Percentiles rank a stretch among this genome's conserved stretches.
Evolutionary conservation across 2,329 filamentous ascomycete species (phyloP).

Genomic region (Diaporthe sp.): DNA sequence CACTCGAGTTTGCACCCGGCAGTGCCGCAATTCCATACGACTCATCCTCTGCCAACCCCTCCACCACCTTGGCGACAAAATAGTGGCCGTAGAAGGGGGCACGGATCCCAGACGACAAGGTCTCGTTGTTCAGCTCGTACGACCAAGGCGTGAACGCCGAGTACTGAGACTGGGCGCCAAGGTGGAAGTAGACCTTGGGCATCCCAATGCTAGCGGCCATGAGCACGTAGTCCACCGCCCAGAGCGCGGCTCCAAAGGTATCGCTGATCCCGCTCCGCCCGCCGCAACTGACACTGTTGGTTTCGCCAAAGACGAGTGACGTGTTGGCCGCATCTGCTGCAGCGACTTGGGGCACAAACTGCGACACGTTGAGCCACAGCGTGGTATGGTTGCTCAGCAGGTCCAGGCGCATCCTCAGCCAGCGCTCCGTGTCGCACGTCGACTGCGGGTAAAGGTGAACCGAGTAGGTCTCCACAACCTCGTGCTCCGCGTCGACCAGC

Average conservation of each 20-base stretch:
- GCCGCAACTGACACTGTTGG: slow-evolving; percentile 58
- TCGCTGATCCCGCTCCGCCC: slow-evolving; percentile 58
- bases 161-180: slow-evolving; percentile 40
- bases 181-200: slow-evolving; percentile 59
- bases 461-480: slow-evolving; percentile 45
- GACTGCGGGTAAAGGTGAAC: slow-evolving; percentile 54
- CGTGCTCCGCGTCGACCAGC: slow-evolving; percentile 39
- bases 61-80: slow-evolving; percentile 50
- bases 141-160: slow-evolving; percentile 41
- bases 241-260: slow-evolving; percentile 64
- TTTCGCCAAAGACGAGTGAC: slow-evolving; percentile 61
- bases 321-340: slow-evolving; percentile 52
- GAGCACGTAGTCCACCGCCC: slow-evolving; percentile 62
- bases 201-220: slow-evolving; percentile 53
- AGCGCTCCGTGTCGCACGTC: slow-evolving; percentile 47
- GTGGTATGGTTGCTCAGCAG: slow-evolving; percentile 50
- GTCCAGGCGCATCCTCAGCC: slow-evolving; percentile 52
- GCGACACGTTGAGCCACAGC: slow-evolving; percentile 51
- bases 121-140: slow-evolving; percentile 51
- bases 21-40: slow-evolving; percentile 48
- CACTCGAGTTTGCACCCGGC: slow-evolving; percentile 52
- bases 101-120: slow-evolving; percentile 49
- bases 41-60: slow-evolving; percentile 34
- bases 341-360: slow-evolving; percentile 40
- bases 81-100: slow-evolving; percentile 53